These are phyloP conservation scores for Tetrahymena elliotti DNA, from an alignment of 73 alveolate species.

Conservation along the genomic window DNA sequence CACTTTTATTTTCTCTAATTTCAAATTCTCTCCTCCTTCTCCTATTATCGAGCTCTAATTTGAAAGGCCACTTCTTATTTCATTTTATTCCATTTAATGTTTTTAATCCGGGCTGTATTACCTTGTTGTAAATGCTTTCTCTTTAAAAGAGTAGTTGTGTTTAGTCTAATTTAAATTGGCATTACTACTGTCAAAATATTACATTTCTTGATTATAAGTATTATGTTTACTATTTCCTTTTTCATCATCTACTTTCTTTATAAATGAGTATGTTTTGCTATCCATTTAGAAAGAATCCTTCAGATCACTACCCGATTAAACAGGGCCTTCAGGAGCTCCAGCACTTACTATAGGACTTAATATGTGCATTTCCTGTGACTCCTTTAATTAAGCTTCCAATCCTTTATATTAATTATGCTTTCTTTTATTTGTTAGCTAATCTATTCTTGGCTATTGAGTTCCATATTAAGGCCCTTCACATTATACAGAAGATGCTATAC, in stretches of 20 bases:
- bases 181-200: background rate
- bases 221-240: background rate
- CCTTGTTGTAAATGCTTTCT: background rate
- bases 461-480: background rate
- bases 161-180: background rate
- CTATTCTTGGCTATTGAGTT: background rate
- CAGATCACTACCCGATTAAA: background rate
- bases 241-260: background rate
- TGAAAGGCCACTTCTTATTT: background rate
- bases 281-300: background rate
- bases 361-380: background rate
- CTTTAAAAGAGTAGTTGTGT: background rate
- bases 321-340: background rate
- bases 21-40: background rate
- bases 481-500: background rate
- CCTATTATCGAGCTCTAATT: background rate
- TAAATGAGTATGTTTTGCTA: background rate
- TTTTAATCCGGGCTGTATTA: background rate
- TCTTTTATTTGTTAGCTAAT: background rate
- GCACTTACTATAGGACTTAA: background rate
- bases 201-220: background rate
- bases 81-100: background rate
- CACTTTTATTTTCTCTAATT: background rate
- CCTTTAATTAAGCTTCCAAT: background rate
- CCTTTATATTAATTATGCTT: background rate